phyloP scores from a whole-genome alignment of 2,329 filamentous ascomycete genomes.

The Diaporthe sp. region DNA sequence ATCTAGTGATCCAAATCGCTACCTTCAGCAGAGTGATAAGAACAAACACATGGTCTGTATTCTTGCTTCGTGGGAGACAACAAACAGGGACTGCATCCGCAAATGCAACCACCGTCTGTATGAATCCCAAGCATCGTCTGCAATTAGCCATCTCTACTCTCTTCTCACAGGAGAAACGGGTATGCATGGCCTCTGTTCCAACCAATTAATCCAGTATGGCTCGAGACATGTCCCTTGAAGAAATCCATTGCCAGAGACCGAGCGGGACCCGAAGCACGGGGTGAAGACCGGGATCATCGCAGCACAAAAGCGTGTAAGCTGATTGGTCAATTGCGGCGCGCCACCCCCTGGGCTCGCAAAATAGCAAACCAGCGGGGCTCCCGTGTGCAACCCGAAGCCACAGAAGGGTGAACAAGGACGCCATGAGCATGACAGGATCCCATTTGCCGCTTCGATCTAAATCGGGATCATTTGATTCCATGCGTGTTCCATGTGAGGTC shows the following conservation, averaged over 20 bases:
- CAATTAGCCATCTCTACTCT: background rate
- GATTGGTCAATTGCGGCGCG: background rate
- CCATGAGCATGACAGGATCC: background rate
- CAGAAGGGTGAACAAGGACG: background rate
- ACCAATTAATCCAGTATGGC: background rate
- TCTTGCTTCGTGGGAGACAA: background rate
- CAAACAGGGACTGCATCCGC: background rate
- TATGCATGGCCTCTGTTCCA: no score
- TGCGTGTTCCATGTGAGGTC: background rate
- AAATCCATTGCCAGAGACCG: background rate
- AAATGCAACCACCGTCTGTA: background rate
- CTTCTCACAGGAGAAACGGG: background rate
- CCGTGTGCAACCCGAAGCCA: slow-evolving; percentile 2
- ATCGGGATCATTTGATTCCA: background rate
- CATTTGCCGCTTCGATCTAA: background rate
- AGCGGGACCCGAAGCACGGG: background rate
- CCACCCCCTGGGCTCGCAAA: no score
- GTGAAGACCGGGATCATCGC: background rate
- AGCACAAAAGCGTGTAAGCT: slow-evolving; percentile 28
- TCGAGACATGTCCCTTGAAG: background rate
- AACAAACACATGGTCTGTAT: no score
- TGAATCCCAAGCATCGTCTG: background rate
- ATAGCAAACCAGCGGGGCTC: background rate
- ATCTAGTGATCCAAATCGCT: background rate
- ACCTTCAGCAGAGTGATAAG: background rate